A percentile compares a stretch with the other conserved stretches of the same genome.
Conservation (phyloP, 768 basidiomycete species). For the Podaxis carcinomalis region DNA sequence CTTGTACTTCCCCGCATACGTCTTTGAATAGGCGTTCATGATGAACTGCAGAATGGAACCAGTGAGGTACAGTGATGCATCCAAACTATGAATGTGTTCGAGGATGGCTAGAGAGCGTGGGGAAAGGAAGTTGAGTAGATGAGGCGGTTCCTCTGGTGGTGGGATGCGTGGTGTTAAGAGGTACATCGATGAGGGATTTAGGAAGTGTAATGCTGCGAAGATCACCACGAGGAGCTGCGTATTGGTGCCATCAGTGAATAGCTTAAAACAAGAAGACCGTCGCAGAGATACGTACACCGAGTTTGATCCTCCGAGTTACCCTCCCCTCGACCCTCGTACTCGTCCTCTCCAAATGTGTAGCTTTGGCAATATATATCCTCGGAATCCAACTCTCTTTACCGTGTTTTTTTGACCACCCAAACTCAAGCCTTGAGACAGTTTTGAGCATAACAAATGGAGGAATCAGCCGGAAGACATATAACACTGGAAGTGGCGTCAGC, state of each 20-base stretch:
- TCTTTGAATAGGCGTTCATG: conserved; percentile 18
- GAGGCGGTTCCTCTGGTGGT: not conserved
- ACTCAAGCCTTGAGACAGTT: conserved; percentile 19
- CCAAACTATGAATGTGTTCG: not conserved
- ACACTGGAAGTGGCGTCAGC: not conserved
- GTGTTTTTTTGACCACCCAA: conserved; percentile 11
- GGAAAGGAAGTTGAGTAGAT: not conserved
- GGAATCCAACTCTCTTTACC: conserved; percentile 16
- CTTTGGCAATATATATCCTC: conserved; percentile 13
- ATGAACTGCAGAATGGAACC: conserved; percentile 19
- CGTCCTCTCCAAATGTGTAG: conserved; percentile 26
- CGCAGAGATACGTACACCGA: not conserved
- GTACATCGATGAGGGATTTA: not conserved
- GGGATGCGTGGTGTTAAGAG: conserved; percentile 8
- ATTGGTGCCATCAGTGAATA: not conserved
- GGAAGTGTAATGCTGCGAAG: conserved; percentile 4
- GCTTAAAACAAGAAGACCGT: not conserved
- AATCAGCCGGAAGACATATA: conserved; percentile 5
- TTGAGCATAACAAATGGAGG: conserved; percentile 23
- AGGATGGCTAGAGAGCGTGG: not conserved
- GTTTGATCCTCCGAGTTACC: not conserved
- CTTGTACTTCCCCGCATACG: conserved; percentile 22
- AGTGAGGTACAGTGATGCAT: conserved; percentile 10
- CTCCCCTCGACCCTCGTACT: conserved; percentile 20
- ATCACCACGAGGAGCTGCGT: not conserved